Evolutionary conservation across 2,329 filamentous ascomycete genomes (phyloP).

Genomic region (Lachnellula hyalina): DNA sequence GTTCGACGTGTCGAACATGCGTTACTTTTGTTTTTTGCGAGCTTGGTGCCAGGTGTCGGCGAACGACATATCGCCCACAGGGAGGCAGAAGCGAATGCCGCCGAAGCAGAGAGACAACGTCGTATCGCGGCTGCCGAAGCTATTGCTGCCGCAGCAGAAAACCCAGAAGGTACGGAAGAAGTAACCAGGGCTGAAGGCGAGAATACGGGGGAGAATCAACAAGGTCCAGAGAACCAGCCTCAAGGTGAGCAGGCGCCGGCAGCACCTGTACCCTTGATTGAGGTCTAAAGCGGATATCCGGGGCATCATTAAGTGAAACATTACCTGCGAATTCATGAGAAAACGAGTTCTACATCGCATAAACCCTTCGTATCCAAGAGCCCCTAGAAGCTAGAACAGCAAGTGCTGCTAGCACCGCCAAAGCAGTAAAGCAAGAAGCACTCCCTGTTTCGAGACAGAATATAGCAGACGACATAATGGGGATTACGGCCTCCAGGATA

Average conservation of each 20-base stretch:
- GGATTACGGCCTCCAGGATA: too few relatives aligned
- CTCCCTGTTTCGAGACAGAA: too few relatives aligned
- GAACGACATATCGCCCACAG: constrained; percentile 52
- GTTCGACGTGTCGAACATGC: constrained; percentile 53
- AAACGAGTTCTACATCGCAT: too few relatives aligned
- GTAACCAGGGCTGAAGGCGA: constrained; percentile 3
- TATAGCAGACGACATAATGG: too few relatives aligned
- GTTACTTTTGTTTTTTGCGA: constrained; percentile 58
- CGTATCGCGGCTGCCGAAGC: constrained; percentile 20
- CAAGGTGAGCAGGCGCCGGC: neutral
- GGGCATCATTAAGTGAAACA: neutral
- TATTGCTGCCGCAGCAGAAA: constrained; percentile 13
- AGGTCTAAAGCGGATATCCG: neutral
- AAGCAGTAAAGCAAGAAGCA: too few relatives aligned
- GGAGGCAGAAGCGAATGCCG: constrained; percentile 28
- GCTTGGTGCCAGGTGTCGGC: constrained; percentile 59
- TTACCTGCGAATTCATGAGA: too few relatives aligned
- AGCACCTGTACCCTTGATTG: constrained; percentile 14
- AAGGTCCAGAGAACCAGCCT: neutral
- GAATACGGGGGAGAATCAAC: neutral
- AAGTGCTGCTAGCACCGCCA: too few relatives aligned
- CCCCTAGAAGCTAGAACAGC: too few relatives aligned
- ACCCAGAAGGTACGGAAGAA: neutral
- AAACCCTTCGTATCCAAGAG: too few relatives aligned
- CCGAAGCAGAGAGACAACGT: constrained; percentile 24